These are phyloP conservation scores for Barnettozyma sucrosica DNA, from an alignment of 805 yeast species.

Conservation along the genomic window DNA sequence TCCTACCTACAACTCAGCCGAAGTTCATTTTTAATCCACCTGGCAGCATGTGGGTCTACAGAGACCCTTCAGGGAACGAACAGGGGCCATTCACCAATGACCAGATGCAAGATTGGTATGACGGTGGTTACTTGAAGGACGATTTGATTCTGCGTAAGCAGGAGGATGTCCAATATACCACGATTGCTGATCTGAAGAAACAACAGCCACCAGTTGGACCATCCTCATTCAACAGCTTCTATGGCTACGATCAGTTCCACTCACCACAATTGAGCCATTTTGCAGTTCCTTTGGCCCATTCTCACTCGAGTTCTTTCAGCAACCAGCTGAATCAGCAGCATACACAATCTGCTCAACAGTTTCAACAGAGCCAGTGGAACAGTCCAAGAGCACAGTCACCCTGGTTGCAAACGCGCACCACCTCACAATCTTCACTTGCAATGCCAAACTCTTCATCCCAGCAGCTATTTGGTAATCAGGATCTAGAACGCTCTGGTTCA, in stretches of 20 bases:
- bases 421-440: background rate
- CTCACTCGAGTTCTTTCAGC: background rate
- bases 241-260: slow-evolving; percentile 1
- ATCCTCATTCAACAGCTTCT: slow-evolving; percentile 1
- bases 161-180: slow-evolving; percentile 43
- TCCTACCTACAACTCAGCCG: slow-evolving; percentile 6
- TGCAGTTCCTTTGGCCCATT: slow-evolving; percentile 1
- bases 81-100: slow-evolving; percentile 80
- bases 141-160: slow-evolving; percentile 54
- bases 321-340: background rate
- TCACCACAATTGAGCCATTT: background rate
- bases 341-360: background rate
- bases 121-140: slow-evolving; percentile 49
- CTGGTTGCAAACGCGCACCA: background rate
- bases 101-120: slow-evolving; percentile 75
- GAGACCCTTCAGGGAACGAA: slow-evolving; percentile 61
- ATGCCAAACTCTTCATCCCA: slow-evolving; percentile 7
- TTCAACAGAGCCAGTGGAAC: background rate
- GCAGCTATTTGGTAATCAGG: slow-evolving; percentile 16
- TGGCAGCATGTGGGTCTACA: slow-evolving; percentile 32
- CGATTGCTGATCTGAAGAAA: slow-evolving; percentile 49
- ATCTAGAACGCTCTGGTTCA: slow-evolving; percentile 3
- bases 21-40: slow-evolving; percentile 3
- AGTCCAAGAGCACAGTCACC: slow-evolving; percentile 6
- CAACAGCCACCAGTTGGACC: slow-evolving; percentile 1